These are phyloP conservation scores for Eucalyptus leucophloia DNA, from an alignment of 345 rosid species.

Conservation along the genomic window DNA sequence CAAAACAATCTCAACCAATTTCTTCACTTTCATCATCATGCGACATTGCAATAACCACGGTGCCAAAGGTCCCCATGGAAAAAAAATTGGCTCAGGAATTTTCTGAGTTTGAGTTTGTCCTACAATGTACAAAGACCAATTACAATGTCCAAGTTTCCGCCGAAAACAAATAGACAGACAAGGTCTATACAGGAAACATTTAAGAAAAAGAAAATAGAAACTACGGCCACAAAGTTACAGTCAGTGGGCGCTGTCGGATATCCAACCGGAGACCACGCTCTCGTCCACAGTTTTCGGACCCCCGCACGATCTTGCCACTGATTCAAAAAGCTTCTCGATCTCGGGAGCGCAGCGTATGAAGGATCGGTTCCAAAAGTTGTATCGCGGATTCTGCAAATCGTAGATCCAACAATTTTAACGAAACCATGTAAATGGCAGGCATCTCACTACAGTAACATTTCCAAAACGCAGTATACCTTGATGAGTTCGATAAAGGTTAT, in stretches of 20 bases:
- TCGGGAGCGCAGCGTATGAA: constrained; percentile 42
- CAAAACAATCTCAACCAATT: not conserved
- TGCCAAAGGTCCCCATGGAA: not conserved
- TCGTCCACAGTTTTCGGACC: constrained; percentile 35
- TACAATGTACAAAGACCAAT: not conserved
- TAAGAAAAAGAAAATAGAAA: not conserved
- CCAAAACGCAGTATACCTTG: constrained; percentile 23
- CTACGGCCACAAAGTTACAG: not conserved
- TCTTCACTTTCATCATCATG: not conserved
- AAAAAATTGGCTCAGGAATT: not conserved
- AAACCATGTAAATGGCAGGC: not conserved
- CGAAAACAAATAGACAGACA: not conserved
- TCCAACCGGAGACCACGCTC: constrained; percentile 24
- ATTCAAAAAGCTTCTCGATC: constrained; percentile 40
- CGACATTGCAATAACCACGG: not conserved
- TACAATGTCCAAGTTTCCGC: not conserved
- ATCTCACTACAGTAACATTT: too few species aligned
- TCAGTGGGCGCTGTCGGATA: constrained; percentile 35
- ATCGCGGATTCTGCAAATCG: constrained; percentile 28
- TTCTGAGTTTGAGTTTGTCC: not conserved
- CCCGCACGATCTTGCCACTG: constrained; percentile 41
- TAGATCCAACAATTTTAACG: not conserved
- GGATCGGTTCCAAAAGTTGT: constrained; percentile 34
- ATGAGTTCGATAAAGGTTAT: constrained; percentile 97
- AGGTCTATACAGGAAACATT: not conserved